Conservation (phyloP, 441 rosid species). For the Populus tomentosa region DNA sequence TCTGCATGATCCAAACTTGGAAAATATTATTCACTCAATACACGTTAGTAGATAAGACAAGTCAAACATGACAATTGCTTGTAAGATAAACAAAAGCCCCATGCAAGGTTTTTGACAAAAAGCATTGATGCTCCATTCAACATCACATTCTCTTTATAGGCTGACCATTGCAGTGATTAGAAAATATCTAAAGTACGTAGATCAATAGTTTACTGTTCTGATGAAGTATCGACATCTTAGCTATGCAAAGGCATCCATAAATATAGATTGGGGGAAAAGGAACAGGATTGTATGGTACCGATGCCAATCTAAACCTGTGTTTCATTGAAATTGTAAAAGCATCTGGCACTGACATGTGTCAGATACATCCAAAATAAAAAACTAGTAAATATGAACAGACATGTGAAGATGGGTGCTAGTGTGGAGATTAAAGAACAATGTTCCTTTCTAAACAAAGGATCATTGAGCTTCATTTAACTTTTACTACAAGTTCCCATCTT, state of each 20-base stretch:
- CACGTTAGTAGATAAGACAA: slow-evolving; percentile 10
- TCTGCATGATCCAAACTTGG: neutral
- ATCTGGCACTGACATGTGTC: neutral
- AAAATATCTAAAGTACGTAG: neutral
- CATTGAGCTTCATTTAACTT: neutral
- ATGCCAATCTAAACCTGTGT: neutral
- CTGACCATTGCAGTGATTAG: neutral
- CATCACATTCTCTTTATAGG: neutral
- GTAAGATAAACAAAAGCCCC: neutral
- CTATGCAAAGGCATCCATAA: neutral
- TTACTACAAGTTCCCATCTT: too few species aligned
- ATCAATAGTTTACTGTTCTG: neutral
- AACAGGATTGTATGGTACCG: neutral
- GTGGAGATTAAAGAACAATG: neutral
- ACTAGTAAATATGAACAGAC: neutral
- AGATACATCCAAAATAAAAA: neutral
- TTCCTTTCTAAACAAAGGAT: neutral
- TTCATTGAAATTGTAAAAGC: neutral
- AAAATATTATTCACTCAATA: neutral
- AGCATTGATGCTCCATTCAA: neutral
- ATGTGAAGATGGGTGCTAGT: neutral
- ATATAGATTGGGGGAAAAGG: neutral
- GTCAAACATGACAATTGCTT: neutral
- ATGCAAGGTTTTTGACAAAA: neutral
- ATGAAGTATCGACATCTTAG: neutral